Percentiles rank a stretch among this genome's conserved stretches.
Conservation (phyloP, 2,329 filamentous ascomycete genomes). For the Mycosphaerelloides madeirae region DNA sequence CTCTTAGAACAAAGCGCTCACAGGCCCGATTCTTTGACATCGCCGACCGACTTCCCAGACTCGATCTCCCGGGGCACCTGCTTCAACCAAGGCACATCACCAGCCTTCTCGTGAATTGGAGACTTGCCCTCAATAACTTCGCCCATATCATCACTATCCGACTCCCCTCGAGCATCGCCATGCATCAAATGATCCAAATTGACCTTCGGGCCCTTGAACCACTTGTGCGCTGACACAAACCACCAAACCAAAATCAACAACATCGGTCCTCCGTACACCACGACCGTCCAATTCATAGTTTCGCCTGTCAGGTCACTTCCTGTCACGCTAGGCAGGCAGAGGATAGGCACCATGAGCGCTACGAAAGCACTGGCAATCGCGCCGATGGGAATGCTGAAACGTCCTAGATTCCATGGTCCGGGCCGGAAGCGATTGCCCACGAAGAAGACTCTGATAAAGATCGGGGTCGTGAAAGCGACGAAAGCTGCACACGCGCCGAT, state of each 20-base stretch:
- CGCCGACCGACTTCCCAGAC: constrained; percentile 8
- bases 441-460: constrained; percentile 55
- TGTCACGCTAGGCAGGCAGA: constrained; percentile 59
- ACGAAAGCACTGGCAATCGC: constrained; percentile 56
- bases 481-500: constrained; percentile 67
- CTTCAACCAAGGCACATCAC: background rate
- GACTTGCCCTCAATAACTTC: constrained; percentile 17
- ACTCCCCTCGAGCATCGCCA: background rate
- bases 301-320: constrained; percentile 50
- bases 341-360: constrained; percentile 61
- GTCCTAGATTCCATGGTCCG: constrained; percentile 65
- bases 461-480: constrained; percentile 56
- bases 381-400: constrained; percentile 55
- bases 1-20: background rate
- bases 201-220: constrained; percentile 67
- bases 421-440: constrained; percentile 60
- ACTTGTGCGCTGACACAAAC: constrained; percentile 58
- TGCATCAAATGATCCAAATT: constrained; percentile 44
- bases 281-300: constrained; percentile 64
- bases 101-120: constrained; percentile 2
- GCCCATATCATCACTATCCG: background rate
- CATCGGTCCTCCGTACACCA: constrained; percentile 64
- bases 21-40: constrained; percentile 9
- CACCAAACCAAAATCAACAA: constrained; percentile 55
- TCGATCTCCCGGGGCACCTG: background rate